phyloP scores from a whole-genome alignment of 352 stramenopile species.

The Globisporangium barbulae region DNA sequence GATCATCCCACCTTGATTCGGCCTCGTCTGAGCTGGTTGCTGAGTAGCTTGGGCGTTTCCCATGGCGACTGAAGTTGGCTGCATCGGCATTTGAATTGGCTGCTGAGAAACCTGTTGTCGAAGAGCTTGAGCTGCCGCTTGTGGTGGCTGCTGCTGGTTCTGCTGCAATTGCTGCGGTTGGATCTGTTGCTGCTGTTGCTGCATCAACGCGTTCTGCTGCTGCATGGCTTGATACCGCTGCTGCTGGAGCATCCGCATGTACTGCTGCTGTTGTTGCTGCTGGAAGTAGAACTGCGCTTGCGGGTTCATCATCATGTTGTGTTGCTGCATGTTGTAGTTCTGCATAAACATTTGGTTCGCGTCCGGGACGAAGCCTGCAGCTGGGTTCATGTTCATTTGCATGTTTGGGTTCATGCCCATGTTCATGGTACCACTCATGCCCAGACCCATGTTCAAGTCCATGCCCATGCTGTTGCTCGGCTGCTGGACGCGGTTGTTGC shows the following conservation, averaged over 20 bases:
- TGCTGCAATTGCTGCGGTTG: constrained; percentile 20
- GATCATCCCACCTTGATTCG: constrained; percentile 3
- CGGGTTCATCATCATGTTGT: constrained; percentile 76
- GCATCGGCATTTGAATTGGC: constrained; percentile 9
- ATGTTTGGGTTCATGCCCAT: constrained; percentile 53
- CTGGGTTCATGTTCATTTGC: constrained; percentile 48
- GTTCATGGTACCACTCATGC: constrained; percentile 26
- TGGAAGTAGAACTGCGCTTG: constrained; percentile 69
- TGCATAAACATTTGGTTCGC: constrained; percentile 71
- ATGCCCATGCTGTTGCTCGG: constrained; percentile 19
- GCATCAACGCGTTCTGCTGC: constrained; percentile 32
- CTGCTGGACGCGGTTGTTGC: constrained; percentile 4
- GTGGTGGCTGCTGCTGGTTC: constrained; percentile 20
- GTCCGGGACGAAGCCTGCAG: constrained; percentile 37
- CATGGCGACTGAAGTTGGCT: constrained; percentile 13
- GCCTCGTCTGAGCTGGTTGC: constrained; percentile 15
- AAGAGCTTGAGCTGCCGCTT: constrained; percentile 5
- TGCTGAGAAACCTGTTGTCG: constrained; percentile 15
- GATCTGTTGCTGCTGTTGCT: constrained; percentile 33
- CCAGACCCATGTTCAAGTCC: constrained; percentile 44
- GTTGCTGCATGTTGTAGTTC: constrained; percentile 61
- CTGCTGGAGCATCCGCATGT: constrained; percentile 67
- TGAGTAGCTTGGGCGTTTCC: constrained; percentile 22
- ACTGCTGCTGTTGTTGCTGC: constrained; percentile 81
- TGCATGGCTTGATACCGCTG: constrained; percentile 38